phyloP scores from a whole-genome alignment of 1,139 yeast genomes.

The Candida anutae region DNA sequence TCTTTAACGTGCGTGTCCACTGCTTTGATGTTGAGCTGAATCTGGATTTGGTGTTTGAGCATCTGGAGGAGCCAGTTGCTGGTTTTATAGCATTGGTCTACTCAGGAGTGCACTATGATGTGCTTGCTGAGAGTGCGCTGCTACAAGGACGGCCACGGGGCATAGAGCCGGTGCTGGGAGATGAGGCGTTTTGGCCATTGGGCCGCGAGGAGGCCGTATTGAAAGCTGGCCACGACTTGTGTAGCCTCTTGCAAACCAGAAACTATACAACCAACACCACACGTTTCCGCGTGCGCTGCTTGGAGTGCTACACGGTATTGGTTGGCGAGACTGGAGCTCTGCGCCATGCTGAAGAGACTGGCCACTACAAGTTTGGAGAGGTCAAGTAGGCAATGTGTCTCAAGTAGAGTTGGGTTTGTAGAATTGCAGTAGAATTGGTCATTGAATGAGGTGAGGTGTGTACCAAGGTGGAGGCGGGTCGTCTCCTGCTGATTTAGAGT shows the following conservation, averaged over 20 bases:
- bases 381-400: slow-evolving; percentile 16
- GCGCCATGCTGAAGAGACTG: slow-evolving; percentile 57
- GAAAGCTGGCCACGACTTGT: slow-evolving; percentile 33
- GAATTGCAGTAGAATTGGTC: too few species aligned
- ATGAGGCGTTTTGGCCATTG: slow-evolving; percentile 4
- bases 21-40: slow-evolving; percentile 67
- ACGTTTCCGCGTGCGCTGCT: slow-evolving; percentile 51
- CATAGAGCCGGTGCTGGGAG: slow-evolving; percentile 7
- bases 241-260: slow-evolving; percentile 37
- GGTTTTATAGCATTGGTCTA: slow-evolving; percentile 46
- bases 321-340: slow-evolving; percentile 64
- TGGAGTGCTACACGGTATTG: slow-evolving; percentile 44
- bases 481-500: too few species aligned
- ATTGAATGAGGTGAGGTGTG: too few species aligned
- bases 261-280: slow-evolving; percentile 67
- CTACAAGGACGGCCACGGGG: too few species aligned
- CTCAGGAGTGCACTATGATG: slow-evolving; percentile 73
- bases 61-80: slow-evolving; percentile 24
- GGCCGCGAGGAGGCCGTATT: slow-evolving; percentile 19
- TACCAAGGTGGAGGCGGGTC: too few species aligned
- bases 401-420: too few species aligned
- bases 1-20: slow-evolving; percentile 45
- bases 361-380: slow-evolving; percentile 63
- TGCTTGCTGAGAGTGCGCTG: slow-evolving; percentile 37
- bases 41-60: slow-evolving; percentile 46